These are phyloP conservation scores for Neofusicoccum parvum DNA, from an alignment of 2,329 filamentous ascomycete species.

Conservation along the genomic window DNA sequence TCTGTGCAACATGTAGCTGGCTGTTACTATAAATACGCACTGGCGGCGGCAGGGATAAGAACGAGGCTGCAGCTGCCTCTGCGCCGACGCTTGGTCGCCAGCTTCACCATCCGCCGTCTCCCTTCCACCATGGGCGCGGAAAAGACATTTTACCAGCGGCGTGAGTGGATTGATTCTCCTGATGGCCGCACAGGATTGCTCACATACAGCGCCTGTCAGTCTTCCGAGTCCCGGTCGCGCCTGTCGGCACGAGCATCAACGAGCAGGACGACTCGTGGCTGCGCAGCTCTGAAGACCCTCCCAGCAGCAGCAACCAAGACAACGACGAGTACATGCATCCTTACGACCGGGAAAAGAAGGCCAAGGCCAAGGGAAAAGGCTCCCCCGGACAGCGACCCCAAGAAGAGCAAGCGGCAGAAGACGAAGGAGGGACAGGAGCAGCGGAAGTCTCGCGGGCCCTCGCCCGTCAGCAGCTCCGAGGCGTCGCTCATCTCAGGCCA, in stretches of 20 bases:
- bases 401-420: too few species aligned
- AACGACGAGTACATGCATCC: not conserved
- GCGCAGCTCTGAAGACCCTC: not conserved
- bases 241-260: conserved; percentile 5
- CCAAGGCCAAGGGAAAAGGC: too few species aligned
- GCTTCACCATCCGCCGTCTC: not conserved
- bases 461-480: too few species aligned
- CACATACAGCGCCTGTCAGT: not conserved
- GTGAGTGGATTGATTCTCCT: not conserved
- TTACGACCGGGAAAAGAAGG: not conserved
- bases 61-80: not conserved
- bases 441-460: too few species aligned
- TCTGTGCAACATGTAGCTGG: too few species aligned
- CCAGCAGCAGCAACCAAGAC: not conserved
- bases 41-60: too few species aligned
- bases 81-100: not conserved
- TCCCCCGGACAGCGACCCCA: too few species aligned
- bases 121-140: not conserved
- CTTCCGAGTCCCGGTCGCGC: conserved; percentile 5
- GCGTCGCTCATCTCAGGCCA: too few species aligned
- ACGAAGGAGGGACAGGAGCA: too few species aligned
- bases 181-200: not conserved
- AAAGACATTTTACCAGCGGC: not conserved
- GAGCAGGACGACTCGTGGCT: not conserved
- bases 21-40: too few species aligned